Evolutionary conservation across 1,139 yeast species (phyloP).

Genomic region (Yamadazyma friedrichii): DNA sequence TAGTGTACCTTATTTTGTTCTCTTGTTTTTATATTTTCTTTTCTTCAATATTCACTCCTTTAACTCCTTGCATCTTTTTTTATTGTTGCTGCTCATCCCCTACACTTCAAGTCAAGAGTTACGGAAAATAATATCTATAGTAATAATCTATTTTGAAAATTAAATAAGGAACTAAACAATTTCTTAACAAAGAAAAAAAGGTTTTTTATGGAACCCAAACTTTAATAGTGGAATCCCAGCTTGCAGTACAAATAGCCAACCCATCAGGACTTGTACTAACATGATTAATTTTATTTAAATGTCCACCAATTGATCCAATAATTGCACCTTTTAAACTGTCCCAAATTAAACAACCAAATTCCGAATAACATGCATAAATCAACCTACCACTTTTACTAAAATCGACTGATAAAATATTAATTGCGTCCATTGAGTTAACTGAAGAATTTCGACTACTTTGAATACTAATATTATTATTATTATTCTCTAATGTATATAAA

Average conservation of each 20-base stretch:
- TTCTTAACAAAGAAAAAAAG: too few relatives aligned
- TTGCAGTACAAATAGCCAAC: constrained; percentile 64
- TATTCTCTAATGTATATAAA: background rate
- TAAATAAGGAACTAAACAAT: too few relatives aligned
- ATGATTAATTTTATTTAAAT: constrained; percentile 58
- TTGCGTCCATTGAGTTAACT: constrained; percentile 12
- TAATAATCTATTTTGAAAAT: too few relatives aligned
- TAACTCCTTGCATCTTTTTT: background rate
- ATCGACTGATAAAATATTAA: constrained; percentile 59
- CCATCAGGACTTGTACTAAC: constrained; percentile 77
- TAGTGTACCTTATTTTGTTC: background rate
- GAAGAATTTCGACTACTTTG: constrained; percentile 11
- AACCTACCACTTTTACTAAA: constrained; percentile 77
- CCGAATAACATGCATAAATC: constrained; percentile 74
- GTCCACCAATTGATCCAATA: constrained; percentile 56
- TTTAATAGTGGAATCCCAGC: constrained; percentile 69
- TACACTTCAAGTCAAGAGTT: too few relatives aligned
- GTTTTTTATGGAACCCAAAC: constrained; percentile 44
- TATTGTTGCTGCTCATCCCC: background rate
- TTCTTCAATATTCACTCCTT: background rate
- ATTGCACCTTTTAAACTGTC: constrained; percentile 67
- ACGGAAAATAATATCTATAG: too few relatives aligned
- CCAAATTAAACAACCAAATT: constrained; percentile 75
- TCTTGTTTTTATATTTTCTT: background rate
- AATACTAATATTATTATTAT: background rate